Evolutionary conservation across 208 protist species (phyloP).

Genomic region (Acanthamoeba healyi): DNA sequence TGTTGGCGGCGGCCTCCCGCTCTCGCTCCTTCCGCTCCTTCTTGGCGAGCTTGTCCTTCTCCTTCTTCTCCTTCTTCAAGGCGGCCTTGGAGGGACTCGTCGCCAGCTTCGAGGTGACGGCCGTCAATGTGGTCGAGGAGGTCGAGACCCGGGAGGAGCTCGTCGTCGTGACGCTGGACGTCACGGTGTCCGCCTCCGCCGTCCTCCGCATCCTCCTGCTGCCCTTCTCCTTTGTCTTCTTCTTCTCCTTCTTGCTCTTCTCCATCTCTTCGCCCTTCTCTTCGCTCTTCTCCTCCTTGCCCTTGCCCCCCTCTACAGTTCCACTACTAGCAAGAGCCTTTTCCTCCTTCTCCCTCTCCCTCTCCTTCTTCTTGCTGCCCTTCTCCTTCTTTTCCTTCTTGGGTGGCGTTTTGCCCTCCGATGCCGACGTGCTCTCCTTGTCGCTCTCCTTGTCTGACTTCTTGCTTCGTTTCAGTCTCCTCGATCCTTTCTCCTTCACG

Average conservation of each 20-base stretch:
- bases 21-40: slow-evolving; percentile 28
- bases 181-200: slow-evolving; percentile 11
- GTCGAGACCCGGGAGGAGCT: not conserved
- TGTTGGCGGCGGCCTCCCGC: not conserved
- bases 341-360: not conserved
- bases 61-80: slow-evolving; percentile 24
- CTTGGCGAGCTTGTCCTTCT: slow-evolving; percentile 58
- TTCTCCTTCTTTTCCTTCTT: slow-evolving; percentile 3
- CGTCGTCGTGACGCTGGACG: not conserved
- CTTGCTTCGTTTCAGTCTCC: slow-evolving; percentile 3
- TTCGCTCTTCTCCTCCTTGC: not conserved
- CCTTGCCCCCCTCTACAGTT: too few species aligned
- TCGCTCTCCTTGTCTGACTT: not conserved
- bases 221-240: not conserved
- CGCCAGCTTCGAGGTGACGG: not conserved
- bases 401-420: not conserved
- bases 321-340: too few species aligned
- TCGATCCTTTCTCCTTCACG: slow-evolving; percentile 43
- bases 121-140: not conserved
- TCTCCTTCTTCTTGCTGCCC: slow-evolving; percentile 12
- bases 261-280: not conserved
- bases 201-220: slow-evolving; percentile 14
- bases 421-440: slow-evolving; percentile 3
- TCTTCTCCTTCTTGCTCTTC: not conserved
- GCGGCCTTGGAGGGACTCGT: not conserved